phyloP scores from a whole-genome alignment of 345 rosid genomes.

The Brassica cretica region DNA sequence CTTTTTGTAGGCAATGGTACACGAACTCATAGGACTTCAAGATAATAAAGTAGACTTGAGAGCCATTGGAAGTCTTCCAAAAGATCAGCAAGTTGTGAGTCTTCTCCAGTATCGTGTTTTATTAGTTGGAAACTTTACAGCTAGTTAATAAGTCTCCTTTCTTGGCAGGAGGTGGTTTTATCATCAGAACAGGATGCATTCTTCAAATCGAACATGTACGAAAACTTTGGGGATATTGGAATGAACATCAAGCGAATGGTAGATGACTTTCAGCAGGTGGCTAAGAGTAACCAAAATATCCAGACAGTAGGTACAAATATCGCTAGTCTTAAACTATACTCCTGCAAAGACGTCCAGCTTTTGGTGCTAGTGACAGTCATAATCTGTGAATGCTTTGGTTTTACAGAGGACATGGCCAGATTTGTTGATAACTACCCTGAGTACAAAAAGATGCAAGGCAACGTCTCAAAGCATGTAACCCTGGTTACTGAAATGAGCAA shows the following conservation, averaged over 20 bases:
- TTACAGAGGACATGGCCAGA: constrained; percentile 97
- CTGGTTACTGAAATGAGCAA: constrained; percentile 98
- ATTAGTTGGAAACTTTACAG: constrained; percentile 11
- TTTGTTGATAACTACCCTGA: constrained; percentile 96
- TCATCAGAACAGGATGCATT: constrained; percentile 94
- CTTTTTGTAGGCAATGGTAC: constrained; percentile 86
- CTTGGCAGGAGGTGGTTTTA: constrained; percentile 81
- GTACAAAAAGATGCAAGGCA: constrained; percentile 96
- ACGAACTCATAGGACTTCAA: constrained; percentile 85
- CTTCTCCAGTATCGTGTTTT: background rate
- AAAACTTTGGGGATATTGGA: constrained; percentile 98
- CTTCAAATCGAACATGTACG: constrained; percentile 86
- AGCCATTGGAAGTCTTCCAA: constrained; percentile 60
- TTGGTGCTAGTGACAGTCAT: constrained; percentile 7
- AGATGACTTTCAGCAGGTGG: constrained; percentile 96
- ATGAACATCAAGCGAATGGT: constrained; percentile 97
- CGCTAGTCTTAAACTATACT: constrained; percentile 18
- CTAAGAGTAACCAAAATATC: constrained; percentile 91
- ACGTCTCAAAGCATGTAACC: constrained; percentile 94
- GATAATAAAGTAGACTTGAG: constrained; percentile 94
- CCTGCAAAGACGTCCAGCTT: constrained; percentile 4
- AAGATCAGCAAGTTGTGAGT: constrained; percentile 80
- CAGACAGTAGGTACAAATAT: constrained; percentile 81
- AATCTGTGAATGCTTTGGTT: constrained; percentile 36
- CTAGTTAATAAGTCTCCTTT: constrained; percentile 23